Evolutionary conservation across 2,329 filamentous ascomycete species (phyloP).

Genomic region (Onygena corvina): DNA sequence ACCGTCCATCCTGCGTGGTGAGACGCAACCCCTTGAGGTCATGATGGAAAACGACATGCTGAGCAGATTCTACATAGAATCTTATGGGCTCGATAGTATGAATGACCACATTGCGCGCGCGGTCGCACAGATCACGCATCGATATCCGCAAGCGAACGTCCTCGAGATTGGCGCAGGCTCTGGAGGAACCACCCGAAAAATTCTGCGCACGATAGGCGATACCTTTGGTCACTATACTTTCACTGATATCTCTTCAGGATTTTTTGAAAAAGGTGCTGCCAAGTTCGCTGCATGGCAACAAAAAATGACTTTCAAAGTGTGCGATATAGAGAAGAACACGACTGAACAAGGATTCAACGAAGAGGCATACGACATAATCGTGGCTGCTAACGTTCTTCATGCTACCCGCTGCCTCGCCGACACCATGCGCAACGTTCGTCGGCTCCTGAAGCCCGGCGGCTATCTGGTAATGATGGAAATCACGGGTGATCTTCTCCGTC

Average conservation of each 20-base stretch:
- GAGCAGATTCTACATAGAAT: conserved; percentile 10
- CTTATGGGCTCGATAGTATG: conserved; percentile 7
- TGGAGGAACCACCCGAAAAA: conserved; percentile 30
- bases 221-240: conserved; percentile 34
- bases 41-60: conserved; percentile 8
- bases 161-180: conserved; percentile 37
- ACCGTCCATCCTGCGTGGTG: conserved; percentile 21
- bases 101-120: conserved; percentile 22
- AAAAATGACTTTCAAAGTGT: conserved; percentile 25
- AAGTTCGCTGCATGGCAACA: conserved; percentile 20
- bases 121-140: conserved; percentile 28
- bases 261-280: conserved; percentile 30
- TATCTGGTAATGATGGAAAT: conserved; percentile 37
- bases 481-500: conserved; percentile 19
- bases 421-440: conserved; percentile 25
- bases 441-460: conserved; percentile 37
- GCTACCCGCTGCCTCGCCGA: conserved; percentile 23
- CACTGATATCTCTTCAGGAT: conserved; percentile 35
- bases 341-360: conserved; percentile 14
- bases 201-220: conserved; percentile 25
- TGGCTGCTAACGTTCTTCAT: conserved; percentile 33
- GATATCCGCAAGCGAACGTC: conserved; percentile 34
- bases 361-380: conserved; percentile 28
- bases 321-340: conserved; percentile 16
- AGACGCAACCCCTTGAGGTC: conserved; percentile 25